A percentile compares a stretch with the other conserved stretches of the same genome.
These are phyloP conservation scores for Phylloporus sp. DNA, from an alignment of 768 basidiomycete species.

Conservation along the genomic window DNA sequence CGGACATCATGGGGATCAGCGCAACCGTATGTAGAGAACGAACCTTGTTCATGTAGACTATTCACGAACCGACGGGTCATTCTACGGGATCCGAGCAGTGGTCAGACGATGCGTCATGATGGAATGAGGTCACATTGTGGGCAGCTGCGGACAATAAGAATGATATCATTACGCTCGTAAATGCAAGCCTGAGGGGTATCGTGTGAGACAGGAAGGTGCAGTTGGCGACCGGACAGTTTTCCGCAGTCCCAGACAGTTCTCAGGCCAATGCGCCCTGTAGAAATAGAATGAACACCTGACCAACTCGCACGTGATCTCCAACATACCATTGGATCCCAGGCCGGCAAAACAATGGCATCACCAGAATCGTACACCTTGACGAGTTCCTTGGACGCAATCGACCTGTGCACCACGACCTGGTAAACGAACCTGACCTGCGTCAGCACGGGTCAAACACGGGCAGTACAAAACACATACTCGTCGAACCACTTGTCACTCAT, in stretches of 20 bases:
- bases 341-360: constrained; percentile 64
- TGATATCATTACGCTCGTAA: background rate
- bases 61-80: background rate
- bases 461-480: constrained; percentile 49
- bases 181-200: too few species aligned
- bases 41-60: background rate
- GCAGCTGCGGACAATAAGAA: background rate
- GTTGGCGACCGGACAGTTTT: background rate
- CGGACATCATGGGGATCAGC: background rate
- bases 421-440: constrained; percentile 68
- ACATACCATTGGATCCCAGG: constrained; percentile 65
- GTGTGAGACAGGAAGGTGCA: background rate
- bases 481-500: constrained; percentile 95
- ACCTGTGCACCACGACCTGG: constrained; percentile 86
- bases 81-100: background rate
- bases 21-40: background rate
- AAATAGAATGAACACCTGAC: background rate
- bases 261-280: constrained; percentile 24
- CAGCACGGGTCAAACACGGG: background rate
- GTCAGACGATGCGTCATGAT: too few species aligned
- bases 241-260: background rate
- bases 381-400: constrained; percentile 75
- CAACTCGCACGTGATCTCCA: background rate
- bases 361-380: constrained; percentile 73
- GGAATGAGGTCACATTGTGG: background rate